A percentile compares a stretch with the other conserved stretches of the same genome.
Conservation (phyloP, 1,139 yeast genomes). For the Protomyces inouyei region DNA sequence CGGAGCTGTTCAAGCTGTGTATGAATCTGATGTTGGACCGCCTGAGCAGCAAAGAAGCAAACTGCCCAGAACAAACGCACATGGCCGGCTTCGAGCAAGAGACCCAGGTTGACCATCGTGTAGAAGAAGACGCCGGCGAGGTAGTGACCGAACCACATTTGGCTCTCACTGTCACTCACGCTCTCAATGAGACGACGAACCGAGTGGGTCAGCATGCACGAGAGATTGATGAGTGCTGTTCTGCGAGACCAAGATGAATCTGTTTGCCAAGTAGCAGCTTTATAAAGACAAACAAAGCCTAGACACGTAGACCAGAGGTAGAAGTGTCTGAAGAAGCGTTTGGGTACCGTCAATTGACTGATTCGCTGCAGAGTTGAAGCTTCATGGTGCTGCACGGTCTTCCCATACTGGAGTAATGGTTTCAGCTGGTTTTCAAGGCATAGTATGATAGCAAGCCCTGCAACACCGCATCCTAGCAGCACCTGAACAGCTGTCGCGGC, state of each 20-base stretch:
- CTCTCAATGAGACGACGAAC: constrained; percentile 64
- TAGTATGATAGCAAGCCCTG: constrained; percentile 33
- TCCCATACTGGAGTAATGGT: constrained; percentile 36
- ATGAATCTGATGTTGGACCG: constrained; percentile 60
- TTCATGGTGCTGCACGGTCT: constrained; percentile 26
- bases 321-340: constrained; percentile 47
- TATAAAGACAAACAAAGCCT: neutral
- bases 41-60: constrained; percentile 47
- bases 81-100: constrained; percentile 28
- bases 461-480: neutral
- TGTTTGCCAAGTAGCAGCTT: neutral
- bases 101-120: constrained; percentile 40
- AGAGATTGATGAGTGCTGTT: neutral
- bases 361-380: constrained; percentile 22
- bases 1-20: constrained; percentile 51
- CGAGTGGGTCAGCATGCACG: constrained; percentile 53
- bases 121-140: constrained; percentile 69
- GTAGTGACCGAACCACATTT: constrained; percentile 76
- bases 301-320: constrained; percentile 38
- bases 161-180: constrained; percentile 45
- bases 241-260: neutral
- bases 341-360: constrained; percentile 45
- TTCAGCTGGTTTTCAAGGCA: constrained; percentile 34
- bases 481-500: neutral
- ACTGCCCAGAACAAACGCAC: constrained; percentile 29